phyloP scores from a whole-genome alignment of 331 rosid genomes.

The Acacia pycnantha region DNA sequence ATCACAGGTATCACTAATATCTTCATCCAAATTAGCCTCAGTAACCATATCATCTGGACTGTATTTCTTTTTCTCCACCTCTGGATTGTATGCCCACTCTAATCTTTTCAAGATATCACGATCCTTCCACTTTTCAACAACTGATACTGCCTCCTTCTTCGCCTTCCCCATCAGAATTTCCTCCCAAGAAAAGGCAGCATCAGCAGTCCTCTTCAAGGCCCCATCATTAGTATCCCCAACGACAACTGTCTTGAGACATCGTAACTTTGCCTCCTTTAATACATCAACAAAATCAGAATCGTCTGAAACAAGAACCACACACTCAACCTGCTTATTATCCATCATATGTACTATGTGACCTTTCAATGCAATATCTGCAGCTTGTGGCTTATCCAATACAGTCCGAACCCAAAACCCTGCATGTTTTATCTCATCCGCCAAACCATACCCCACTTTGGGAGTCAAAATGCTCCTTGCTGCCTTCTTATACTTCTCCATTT shows the following conservation, averaged over 20 bases:
- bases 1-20: slow-evolving; percentile 15
- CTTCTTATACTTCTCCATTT: slow-evolving; percentile 81
- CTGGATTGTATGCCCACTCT: slow-evolving; percentile 56
- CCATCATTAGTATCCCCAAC: slow-evolving; percentile 74
- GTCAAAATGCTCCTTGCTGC: slow-evolving; percentile 55
- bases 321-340: slow-evolving; percentile 60
- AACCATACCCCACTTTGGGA: slow-evolving; percentile 60
- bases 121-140: slow-evolving; percentile 81
- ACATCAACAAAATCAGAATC: slow-evolving; percentile 65
- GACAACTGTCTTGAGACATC: slow-evolving; percentile 71
- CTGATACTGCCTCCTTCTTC: slow-evolving; percentile 61
- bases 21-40: slow-evolving; percentile 23
- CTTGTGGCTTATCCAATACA: slow-evolving; percentile 53
- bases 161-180: slow-evolving; percentile 83
- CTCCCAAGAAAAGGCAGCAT: slow-evolving; percentile 72
- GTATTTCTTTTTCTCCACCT: slow-evolving; percentile 33
- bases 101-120: slow-evolving; percentile 56
- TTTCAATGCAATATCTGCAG: slow-evolving; percentile 50
- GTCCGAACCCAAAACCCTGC: slow-evolving; percentile 71
- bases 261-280: slow-evolving; percentile 69
- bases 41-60: slow-evolving; percentile 19
- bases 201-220: slow-evolving; percentile 69
- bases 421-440: slow-evolving; percentile 62
- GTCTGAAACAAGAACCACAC: slow-evolving; percentile 82
- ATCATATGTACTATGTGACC: slow-evolving; percentile 66